Conservation (phyloP, 306 rosid species). For the Arachis hypogaea region DNA sequence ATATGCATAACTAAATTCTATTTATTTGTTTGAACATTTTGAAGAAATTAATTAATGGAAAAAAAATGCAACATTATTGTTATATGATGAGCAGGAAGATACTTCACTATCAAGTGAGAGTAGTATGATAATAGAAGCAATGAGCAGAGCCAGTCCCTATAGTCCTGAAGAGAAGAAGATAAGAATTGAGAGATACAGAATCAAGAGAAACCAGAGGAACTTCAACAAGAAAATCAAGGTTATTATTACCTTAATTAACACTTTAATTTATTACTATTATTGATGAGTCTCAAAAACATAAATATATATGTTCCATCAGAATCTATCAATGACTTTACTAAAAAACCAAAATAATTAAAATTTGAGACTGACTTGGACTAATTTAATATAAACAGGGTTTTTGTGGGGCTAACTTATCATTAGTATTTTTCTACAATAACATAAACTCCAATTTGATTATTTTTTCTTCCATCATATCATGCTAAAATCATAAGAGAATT, state of each 20-base stretch:
- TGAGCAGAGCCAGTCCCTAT: constrained; percentile 72
- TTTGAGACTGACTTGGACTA: not conserved
- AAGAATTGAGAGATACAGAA: constrained; percentile 81
- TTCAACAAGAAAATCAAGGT: constrained; percentile 96
- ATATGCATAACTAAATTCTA: not conserved
- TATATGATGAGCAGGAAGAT: constrained; percentile 45
- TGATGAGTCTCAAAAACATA: not conserved
- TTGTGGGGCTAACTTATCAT: no score
- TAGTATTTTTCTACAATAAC: no score
- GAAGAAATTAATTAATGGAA: constrained; percentile 51
- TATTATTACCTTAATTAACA: not conserved
- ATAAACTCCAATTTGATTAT: not conserved
- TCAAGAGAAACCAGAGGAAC: constrained; percentile 82
- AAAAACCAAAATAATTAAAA: no score
- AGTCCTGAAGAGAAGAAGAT: constrained; percentile 85
- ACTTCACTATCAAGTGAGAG: constrained; percentile 73
- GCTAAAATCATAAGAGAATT: constrained; percentile 10
- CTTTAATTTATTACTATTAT: no score
- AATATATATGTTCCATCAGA: constrained; percentile 7
- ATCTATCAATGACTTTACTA: not conserved
- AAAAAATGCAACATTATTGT: constrained; percentile 34
- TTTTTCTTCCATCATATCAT: constrained; percentile 8
- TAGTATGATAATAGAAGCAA: constrained; percentile 79
- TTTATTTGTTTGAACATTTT: not conserved
- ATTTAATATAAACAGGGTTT: not conserved